phyloP scores from a whole-genome alignment of 805 yeast species.

The Nakazawaea siamensis region DNA sequence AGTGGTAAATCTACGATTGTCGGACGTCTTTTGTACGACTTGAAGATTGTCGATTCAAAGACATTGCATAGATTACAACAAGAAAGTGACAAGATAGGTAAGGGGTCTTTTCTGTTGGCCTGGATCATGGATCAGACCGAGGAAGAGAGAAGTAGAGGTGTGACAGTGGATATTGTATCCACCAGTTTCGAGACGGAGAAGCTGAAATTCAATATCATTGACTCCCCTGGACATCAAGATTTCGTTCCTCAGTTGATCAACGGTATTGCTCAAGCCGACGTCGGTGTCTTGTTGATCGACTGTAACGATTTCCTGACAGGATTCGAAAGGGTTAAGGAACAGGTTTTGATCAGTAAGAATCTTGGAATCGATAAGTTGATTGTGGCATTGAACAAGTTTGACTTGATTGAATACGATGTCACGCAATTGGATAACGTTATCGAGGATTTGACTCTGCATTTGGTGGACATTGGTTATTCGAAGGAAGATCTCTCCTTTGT shows the following conservation, averaged over 20 bases:
- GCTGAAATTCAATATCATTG: constrained; percentile 60
- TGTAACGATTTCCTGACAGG: constrained; percentile 67
- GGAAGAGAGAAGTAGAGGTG: constrained; percentile 71
- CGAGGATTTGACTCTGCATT: constrained; percentile 38
- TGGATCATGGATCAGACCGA: constrained; percentile 80
- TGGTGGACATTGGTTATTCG: constrained; percentile 44
- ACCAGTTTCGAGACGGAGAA: constrained; percentile 51
- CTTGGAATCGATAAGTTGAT: constrained; percentile 57
- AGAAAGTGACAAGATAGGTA: constrained; percentile 62
- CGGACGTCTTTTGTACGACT: constrained; percentile 64
- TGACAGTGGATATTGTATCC: constrained; percentile 71
- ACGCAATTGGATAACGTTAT: constrained; percentile 43
- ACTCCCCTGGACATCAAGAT: constrained; percentile 81
- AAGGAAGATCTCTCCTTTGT: constrained; percentile 35
- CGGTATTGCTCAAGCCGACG: constrained; percentile 73
- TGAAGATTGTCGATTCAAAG: constrained; percentile 57
- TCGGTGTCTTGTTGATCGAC: constrained; percentile 68
- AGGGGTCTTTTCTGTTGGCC: constrained; percentile 74
- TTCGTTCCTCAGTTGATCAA: constrained; percentile 83
- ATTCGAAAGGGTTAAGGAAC: constrained; percentile 69
- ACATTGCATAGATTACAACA: constrained; percentile 53
- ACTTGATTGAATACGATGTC: constrained; percentile 49
- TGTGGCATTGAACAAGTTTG: constrained; percentile 67
- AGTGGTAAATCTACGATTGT: constrained; percentile 78
- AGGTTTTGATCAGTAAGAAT: constrained; percentile 57